phyloP scores from a whole-genome alignment of 176 grass and related monocot species.

The Paspalum notatum region DNA sequence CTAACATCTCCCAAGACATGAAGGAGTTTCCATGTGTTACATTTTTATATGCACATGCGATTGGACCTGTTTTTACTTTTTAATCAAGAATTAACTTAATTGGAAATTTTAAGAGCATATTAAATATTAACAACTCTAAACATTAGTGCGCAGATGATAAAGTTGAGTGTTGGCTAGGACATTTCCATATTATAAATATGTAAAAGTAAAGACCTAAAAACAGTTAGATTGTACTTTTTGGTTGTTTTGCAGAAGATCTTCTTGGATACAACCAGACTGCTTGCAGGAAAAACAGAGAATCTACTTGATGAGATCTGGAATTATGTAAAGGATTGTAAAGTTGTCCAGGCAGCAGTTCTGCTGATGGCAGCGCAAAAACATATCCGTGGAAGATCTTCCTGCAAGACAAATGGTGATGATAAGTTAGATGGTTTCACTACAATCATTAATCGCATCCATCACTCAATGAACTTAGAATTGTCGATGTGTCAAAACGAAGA shows the following conservation, averaged over 20 bases:
- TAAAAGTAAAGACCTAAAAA: too few species aligned
- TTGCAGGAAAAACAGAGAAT: not conserved
- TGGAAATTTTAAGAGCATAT: too few species aligned
- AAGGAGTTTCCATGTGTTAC: too few species aligned
- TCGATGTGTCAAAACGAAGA: not conserved
- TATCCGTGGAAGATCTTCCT: not conserved
- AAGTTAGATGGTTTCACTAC: not conserved
- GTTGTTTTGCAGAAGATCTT: not conserved
- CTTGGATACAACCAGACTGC: not conserved
- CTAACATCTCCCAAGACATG: too few species aligned
- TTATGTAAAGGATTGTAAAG: not conserved
- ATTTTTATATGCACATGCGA: too few species aligned
- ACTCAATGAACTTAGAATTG: not conserved
- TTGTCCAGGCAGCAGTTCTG: not conserved
- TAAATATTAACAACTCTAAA: too few species aligned
- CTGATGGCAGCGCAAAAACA: not conserved
- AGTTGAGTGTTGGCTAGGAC: too few species aligned
- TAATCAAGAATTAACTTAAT: too few species aligned
- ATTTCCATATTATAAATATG: too few species aligned
- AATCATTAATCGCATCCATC: not conserved
- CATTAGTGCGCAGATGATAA: too few species aligned
- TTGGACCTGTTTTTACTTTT: too few species aligned
- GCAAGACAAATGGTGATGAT: not conserved
- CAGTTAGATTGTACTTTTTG: too few species aligned
- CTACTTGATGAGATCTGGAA: not conserved